Evolutionary conservation across 2,329 filamentous ascomycete species (phyloP), one percentile per base, ranked within the genome.

Genomic region (Diaporthe nobilis): DNA sequence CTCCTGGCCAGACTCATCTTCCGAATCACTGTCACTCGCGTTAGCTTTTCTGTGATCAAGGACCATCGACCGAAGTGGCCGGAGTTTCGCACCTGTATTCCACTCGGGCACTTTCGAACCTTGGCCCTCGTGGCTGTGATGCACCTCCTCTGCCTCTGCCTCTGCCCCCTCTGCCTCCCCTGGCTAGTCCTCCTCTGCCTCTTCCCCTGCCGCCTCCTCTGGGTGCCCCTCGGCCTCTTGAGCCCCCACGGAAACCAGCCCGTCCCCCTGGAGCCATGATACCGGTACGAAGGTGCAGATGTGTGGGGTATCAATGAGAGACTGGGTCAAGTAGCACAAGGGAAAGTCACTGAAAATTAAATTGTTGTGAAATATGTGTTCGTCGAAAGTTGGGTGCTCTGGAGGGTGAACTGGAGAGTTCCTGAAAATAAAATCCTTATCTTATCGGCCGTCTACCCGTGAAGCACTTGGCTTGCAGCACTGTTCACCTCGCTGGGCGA

Each of bases 51-150:
- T 65, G 8, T 77, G 49, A 77, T 67, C 51, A 34, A 72, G 58
- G 68, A 49, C 37, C 9, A n/a, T 57, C 31, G 4, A 44, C 25
- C 55, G 79, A 79, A 25, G 28, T 20, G 7, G 13, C 25, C 53
- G 4, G n/a, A 6, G 6, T 34, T 47, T 6, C 42, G 78, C 79
- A 53, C 77, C 80, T 60, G 80, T 82, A 70, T 80, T 83, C 37
- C 80, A 77, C 80, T 60, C 89, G 85, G 25, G 84, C 83, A 74
- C 83, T 86, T 77, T 87, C 85, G 76, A 90, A 90, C 49, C 83
- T 84, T 44, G 83, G 84, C 28, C 83, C 84, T 73, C 83, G 75
- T 51, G 74, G 60, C 57, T 74, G 44, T 12, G 67, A 57, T 55
- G 77, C 76, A 61, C 80, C 79, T 28, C 79, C 70, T 15, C 77